Percentiles rank a stretch among this genome's conserved stretches.
Evolutionary conservation across 345 rosid species (phyloP).

Genomic region (Eucalyptus coolabah): DNA sequence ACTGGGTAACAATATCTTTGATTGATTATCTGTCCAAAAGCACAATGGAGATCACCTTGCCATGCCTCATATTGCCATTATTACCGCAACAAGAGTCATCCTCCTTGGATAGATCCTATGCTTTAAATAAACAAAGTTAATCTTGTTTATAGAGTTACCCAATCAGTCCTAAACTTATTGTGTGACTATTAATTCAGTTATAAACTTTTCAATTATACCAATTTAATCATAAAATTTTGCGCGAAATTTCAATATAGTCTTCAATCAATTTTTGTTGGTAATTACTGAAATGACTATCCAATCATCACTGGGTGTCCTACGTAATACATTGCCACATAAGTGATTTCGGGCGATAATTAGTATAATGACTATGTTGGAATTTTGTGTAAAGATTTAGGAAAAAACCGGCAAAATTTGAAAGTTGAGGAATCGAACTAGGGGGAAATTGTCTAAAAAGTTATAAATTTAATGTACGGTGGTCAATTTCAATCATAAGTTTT

Average conservation of each 20-base stretch:
- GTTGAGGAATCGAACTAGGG: neutral
- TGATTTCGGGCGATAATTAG: fast-evolving
- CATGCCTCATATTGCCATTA: neutral
- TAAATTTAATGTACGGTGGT: neutral
- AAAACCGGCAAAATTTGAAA: neutral
- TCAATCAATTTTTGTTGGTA: neutral
- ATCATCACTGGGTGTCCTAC: neutral
- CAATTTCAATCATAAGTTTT: neutral
- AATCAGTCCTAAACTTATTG: fast-evolving
- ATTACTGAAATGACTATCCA: fast-evolving
- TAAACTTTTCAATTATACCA: neutral
- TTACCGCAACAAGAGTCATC: neutral
- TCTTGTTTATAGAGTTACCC: neutral
- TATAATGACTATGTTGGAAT: neutral
- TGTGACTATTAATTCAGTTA: fast-evolving
- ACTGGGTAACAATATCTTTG: neutral
- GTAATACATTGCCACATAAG: neutral
- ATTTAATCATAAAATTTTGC: fast-evolving
- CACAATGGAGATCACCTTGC: neutral
- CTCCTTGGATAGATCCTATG: neutral
- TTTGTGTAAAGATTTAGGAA: neutral
- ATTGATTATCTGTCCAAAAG: neutral
- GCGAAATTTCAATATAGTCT: neutral
- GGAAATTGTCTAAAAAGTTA: too few relatives aligned
- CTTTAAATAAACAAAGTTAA: neutral